These are phyloP conservation scores for Penstemon davidsonii DNA, from an alignment of 257 asterid genomes.

Conservation along the genomic window DNA sequence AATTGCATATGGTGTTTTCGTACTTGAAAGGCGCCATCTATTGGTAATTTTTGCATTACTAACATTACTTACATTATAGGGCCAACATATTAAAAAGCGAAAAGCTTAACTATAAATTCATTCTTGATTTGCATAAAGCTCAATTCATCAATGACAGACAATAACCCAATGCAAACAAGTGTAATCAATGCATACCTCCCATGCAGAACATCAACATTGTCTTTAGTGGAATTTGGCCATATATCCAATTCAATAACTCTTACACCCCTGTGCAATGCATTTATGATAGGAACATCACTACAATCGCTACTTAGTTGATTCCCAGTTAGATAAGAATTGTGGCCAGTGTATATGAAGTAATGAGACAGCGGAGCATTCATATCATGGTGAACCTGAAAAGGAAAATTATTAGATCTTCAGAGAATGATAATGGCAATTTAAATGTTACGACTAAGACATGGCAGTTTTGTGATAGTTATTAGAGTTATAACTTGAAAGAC, in stretches of 20 bases:
- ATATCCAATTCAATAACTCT: conserved; percentile 68
- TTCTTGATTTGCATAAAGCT: conserved; percentile 8
- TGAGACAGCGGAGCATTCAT: conserved; percentile 67
- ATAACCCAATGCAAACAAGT: conserved; percentile 10
- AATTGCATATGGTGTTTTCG: not conserved
- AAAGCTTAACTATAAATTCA: conserved; percentile 15
- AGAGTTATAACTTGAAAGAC: no score
- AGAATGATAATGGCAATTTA: not conserved
- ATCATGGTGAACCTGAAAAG: conserved; percentile 71
- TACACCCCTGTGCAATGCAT: conserved; percentile 59
- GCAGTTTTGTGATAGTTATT: not conserved
- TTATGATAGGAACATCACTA: conserved; percentile 60
- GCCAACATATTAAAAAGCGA: not conserved
- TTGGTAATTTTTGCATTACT: not conserved
- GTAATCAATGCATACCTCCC: conserved; percentile 47
- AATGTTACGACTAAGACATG: not conserved
- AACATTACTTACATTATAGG: not conserved
- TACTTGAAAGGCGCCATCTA: not conserved
- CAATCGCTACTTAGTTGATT: conserved; percentile 70
- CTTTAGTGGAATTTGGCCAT: conserved; percentile 63
- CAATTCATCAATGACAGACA: conserved; percentile 13
- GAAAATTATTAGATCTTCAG: not conserved
- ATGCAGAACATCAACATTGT: conserved; percentile 58
- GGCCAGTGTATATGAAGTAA: conserved; percentile 71
- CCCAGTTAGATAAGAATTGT: conserved; percentile 67